phyloP scores from a whole-genome alignment of 2,329 filamentous ascomycete species.

The Penicillium sp. region DNA sequence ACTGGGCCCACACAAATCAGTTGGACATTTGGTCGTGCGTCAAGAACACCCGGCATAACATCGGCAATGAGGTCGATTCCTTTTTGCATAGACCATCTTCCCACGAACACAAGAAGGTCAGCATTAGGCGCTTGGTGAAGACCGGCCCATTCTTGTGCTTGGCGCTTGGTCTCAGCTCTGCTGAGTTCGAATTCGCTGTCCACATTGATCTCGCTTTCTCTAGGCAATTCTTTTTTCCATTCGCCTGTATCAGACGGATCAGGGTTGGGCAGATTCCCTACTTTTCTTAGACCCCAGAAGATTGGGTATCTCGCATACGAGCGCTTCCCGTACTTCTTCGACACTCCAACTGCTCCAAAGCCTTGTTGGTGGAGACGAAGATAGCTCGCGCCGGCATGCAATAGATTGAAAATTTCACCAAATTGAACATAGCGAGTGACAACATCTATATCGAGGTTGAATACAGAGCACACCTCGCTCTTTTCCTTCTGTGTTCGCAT shows the following conservation, averaged over 20 bases:
- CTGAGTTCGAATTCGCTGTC: conserved; percentile 57
- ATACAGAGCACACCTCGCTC: conserved; percentile 64
- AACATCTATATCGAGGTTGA: conserved; percentile 59
- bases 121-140: conserved; percentile 61
- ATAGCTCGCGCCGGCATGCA: conserved; percentile 66
- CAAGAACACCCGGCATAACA: conserved; percentile 63
- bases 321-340: conserved; percentile 66
- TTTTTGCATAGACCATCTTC: conserved; percentile 69
- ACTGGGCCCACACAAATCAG: conserved; percentile 64
- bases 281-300: conserved; percentile 65
- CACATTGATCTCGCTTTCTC: conserved; percentile 51
- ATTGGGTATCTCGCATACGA: conserved; percentile 67
- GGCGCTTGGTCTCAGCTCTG: conserved; percentile 55
- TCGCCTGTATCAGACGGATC: conserved; percentile 64
- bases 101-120: conserved; percentile 67
- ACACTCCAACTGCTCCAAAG: conserved; percentile 67
- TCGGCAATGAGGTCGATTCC: conserved; percentile 68
- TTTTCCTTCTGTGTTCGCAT: conserved; percentile 63
- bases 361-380: conserved; percentile 66
- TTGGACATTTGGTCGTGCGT: conserved; percentile 60
- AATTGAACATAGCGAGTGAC: conserved; percentile 65
- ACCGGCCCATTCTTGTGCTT: conserved; percentile 68
- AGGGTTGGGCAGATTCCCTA: conserved; percentile 64
- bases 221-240: conserved; percentile 56
- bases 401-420: conserved; percentile 67